These are phyloP conservation scores for Rhodofomes roseus DNA, from an alignment of 1,284 basidiomycete species.

Conservation along the genomic window DNA sequence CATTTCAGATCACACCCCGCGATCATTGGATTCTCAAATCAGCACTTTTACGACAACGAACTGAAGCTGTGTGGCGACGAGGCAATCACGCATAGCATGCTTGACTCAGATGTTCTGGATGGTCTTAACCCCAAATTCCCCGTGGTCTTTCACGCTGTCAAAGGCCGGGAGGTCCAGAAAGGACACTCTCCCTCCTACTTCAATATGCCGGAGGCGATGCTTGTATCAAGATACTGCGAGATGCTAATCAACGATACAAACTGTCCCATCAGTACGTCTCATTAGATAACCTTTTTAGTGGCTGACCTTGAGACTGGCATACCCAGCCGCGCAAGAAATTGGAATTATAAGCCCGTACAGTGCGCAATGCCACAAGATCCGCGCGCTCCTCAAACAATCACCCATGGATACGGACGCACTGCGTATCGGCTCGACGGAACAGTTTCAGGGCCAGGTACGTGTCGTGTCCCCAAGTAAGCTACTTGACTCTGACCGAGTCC, in stretches of 20 bases:
- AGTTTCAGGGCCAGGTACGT: constrained; percentile 59
- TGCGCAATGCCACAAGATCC: constrained; percentile 47
- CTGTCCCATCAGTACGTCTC: constrained; percentile 7
- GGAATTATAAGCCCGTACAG: constrained; percentile 56
- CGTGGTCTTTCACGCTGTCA: constrained; percentile 43
- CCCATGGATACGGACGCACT: constrained; percentile 30
- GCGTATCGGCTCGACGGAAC: constrained; percentile 57
- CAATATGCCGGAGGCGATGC: constrained; percentile 41
- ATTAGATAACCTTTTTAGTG: no score
- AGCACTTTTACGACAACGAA: constrained; percentile 49
- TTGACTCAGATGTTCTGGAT: constrained; percentile 32
- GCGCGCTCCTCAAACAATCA: constrained; percentile 28
- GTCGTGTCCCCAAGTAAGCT: neutral
- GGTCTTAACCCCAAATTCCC: constrained; percentile 32
- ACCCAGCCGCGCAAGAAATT: constrained; percentile 32
- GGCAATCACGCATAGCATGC: constrained; percentile 30
- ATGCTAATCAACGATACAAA: neutral
- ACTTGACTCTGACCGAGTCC: neutral
- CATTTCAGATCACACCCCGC: constrained; percentile 56
- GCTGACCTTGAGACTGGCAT: neutral
- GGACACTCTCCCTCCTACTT: constrained; percentile 44
- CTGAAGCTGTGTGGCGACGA: constrained; percentile 41
- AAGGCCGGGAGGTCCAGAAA: constrained; percentile 40
- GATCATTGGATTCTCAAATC: constrained; percentile 56
- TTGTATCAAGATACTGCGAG: constrained; percentile 36